Evolutionary conservation across 2,329 filamentous ascomycete species (phyloP).

Genomic region (Trichoderma simmonsii): DNA sequence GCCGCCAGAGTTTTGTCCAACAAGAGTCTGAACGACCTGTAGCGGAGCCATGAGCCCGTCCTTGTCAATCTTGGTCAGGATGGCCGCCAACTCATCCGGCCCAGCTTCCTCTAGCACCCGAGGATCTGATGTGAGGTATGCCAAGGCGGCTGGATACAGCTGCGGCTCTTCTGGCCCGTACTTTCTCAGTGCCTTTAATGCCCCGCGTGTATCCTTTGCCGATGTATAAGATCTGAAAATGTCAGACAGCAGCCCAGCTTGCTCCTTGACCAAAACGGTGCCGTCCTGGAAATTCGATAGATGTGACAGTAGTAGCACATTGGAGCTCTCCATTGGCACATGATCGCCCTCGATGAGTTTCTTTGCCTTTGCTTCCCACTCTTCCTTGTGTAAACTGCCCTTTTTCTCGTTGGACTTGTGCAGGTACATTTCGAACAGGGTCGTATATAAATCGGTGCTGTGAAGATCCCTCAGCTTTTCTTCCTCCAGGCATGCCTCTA

Average conservation of each 20-base stretch:
- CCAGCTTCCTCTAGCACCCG: conserved; percentile 81
- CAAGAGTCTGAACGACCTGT: conserved; percentile 90
- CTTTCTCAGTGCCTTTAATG: conserved; percentile 83
- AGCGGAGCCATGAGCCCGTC: conserved; percentile 92
- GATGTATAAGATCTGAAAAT: conserved; percentile 96
- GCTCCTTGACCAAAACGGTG: conserved; percentile 88
- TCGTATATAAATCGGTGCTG: conserved; percentile 85
- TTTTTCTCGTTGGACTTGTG: conserved; percentile 79
- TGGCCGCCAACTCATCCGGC: conserved; percentile 70
- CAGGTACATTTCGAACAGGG: conserved; percentile 96
- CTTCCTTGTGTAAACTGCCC: conserved; percentile 61
- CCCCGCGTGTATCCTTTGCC: conserved; percentile 85
- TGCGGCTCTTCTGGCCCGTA: conserved; percentile 90
- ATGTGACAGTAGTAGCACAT: conserved; percentile 88
- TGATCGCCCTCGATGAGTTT: conserved; percentile 78
- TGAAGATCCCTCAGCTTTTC: conserved; percentile 69
- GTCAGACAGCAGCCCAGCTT: conserved; percentile 86
- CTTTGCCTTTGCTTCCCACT: conserved; percentile 91
- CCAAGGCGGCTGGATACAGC: conserved; percentile 85
- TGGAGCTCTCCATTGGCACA: conserved; percentile 87
- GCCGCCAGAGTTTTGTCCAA: conserved; percentile 50
- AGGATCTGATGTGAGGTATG: conserved; percentile 87
- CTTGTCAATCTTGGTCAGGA: conserved; percentile 82
- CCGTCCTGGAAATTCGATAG: conserved; percentile 87
- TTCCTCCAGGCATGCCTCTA: conserved; percentile 81